Evolutionary conservation across 495 filamentous ascomycete species (phyloP).

Genomic region (Aspergillus indologenus): DNA sequence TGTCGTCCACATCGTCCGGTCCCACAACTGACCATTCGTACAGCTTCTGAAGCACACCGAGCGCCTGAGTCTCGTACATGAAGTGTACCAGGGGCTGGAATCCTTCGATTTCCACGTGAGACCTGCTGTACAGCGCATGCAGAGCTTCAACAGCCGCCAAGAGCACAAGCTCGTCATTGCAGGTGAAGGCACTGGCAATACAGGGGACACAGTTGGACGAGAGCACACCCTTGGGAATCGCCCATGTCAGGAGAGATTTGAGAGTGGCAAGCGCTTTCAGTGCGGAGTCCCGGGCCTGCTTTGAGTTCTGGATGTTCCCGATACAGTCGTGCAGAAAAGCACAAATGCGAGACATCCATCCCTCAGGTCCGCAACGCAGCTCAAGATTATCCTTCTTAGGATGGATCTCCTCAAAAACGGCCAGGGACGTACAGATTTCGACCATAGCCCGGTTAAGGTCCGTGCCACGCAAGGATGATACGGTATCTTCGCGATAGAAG

Average conservation of each 20-base stretch:
- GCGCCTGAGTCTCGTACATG: conserved; percentile 68
- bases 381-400: conserved; percentile 62
- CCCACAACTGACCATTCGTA: conserved; percentile 83
- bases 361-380: conserved; percentile 72
- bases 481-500: conserved; percentile 83
- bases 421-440: conserved; percentile 83
- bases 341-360: conserved; percentile 80
- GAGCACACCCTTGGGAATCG: conserved; percentile 74
- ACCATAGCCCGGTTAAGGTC: conserved; percentile 84
- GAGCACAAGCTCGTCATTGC: conserved; percentile 62
- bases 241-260: conserved; percentile 76
- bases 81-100: conserved; percentile 74
- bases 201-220: conserved; percentile 65
- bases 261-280: conserved; percentile 72
- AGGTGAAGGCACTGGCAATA: conserved; percentile 72
- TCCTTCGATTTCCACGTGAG: conserved; percentile 70
- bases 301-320: conserved; percentile 58
- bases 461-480: conserved; percentile 75
- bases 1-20: conserved; percentile 76
- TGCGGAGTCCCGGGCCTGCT: conserved; percentile 58
- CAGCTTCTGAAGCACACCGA: conserved; percentile 69
- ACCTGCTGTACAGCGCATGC: conserved; percentile 74
- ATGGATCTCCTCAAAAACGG: conserved; percentile 69
- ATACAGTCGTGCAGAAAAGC: conserved; percentile 72
- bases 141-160: conserved; percentile 82